Base-by-base conservation (phyloP, 495 filamentous ascomycete genomes). In the Penicillium ochrochloron region DNA sequence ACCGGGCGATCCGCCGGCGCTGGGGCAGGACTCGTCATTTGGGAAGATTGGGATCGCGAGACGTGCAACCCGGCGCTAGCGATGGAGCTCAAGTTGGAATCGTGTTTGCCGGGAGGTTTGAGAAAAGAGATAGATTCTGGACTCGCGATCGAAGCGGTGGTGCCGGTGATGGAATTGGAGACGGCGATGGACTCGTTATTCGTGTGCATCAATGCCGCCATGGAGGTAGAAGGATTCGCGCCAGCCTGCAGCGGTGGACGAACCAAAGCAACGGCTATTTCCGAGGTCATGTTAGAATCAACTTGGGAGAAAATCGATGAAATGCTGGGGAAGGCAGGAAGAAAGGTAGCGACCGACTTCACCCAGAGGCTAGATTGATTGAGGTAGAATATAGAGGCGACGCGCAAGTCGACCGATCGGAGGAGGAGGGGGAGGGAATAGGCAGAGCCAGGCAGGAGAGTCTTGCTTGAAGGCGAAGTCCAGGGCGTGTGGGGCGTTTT, bases 241-340 rank as follows among this genome's bases (percentile, higher is more conserved):
- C 75, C 74, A 70, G 71, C 68, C 71, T 73, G 72, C 55, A 68
- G 67, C 53, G 72, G 71, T 70, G 71, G 75, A 71, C 68, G 77
- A 73, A 73, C 67, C 65, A 94, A 82, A 2, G 90, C 85, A 34
- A 91, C 77, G 48, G 89, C 80, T 60, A 95, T 74, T 25, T 88
- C 80, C 17, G 87, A 90, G 29, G 89, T 87, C 60, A 96, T 83
- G 44, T 92, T 85, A 71, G 85, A 82, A 53, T 85, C 65, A 92
- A 91, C 6, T 82, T 74, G 79, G 41, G 25, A 58, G 79, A 35
- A 35, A 34, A 60, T 25, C 39, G 41, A 57, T 21, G 29, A 17
- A 39, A 57, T 35, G 39, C 34, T 27, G 64, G 25, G 59, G 63
- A 55, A 23, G 51, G 35, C 35, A 56, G 42, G 41, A 65, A 33